These are phyloP conservation scores for Geotrichum klebahnii DNA, from an alignment of 1,139 yeast genomes.

Conservation along the genomic window DNA sequence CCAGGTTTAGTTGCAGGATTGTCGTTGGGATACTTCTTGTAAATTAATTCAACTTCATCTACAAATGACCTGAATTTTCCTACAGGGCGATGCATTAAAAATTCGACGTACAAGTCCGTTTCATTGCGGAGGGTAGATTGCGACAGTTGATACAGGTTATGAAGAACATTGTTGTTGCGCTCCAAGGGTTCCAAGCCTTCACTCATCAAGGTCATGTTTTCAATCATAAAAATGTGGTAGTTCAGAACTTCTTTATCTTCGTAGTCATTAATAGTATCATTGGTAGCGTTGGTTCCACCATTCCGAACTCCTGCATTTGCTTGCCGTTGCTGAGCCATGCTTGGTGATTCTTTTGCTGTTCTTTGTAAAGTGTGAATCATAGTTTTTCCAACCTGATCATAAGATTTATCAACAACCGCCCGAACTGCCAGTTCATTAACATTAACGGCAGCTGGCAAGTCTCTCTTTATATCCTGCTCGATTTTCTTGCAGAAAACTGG, in stretches of 20 bases:
- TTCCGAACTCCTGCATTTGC: constrained; percentile 3
- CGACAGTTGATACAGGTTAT: constrained; percentile 36
- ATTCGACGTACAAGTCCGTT: constrained; percentile 48
- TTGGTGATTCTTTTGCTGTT: constrained; percentile 31
- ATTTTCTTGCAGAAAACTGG: constrained; percentile 45
- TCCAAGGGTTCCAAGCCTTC: constrained; percentile 47
- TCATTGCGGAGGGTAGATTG: constrained; percentile 44
- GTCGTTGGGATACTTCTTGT: constrained; percentile 41
- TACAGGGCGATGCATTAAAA: constrained; percentile 53
- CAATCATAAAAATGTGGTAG: constrained; percentile 57
- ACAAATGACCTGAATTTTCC: constrained; percentile 67
- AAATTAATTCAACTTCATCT: constrained; percentile 55
- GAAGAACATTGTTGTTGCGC: constrained; percentile 34
- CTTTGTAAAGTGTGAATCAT: constrained; percentile 35
- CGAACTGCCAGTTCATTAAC: constrained; percentile 35
- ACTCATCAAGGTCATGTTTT: constrained; percentile 57
- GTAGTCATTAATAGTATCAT: constrained; percentile 37
- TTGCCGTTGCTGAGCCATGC: constrained; percentile 17
- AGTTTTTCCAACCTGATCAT: constrained; percentile 39
- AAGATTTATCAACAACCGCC: constrained; percentile 44
- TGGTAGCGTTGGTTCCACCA: constrained; percentile 13
- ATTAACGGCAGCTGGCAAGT: constrained; percentile 29
- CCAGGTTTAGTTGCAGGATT: constrained; percentile 60
- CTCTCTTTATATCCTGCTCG: constrained; percentile 31
- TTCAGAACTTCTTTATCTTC: constrained; percentile 56